phyloP scores from a whole-genome alignment of 2,329 filamentous ascomycete species.

The Exophiala xenobiotica region DNA sequence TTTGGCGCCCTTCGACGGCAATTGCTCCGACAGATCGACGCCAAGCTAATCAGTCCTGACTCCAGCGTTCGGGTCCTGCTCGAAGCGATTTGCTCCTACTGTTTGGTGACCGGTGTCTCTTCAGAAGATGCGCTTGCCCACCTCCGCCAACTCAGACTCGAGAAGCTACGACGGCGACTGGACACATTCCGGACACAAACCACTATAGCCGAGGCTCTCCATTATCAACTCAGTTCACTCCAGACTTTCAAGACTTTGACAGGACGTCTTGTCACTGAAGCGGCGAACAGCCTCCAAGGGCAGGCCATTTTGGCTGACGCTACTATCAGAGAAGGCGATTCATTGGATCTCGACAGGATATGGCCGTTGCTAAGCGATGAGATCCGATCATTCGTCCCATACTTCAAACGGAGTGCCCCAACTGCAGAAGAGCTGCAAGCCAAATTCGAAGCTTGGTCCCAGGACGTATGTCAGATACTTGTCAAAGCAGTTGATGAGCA shows the following conservation, averaged over 20 bases:
- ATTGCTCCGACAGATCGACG: conserved; percentile 64
- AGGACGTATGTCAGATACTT: conserved; percentile 59
- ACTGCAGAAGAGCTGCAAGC: conserved; percentile 60
- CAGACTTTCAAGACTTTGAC: conserved; percentile 74
- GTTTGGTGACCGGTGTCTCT: conserved; percentile 75
- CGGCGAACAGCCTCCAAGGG: conserved; percentile 67
- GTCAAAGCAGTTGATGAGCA: conserved; percentile 62
- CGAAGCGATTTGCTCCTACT: conserved; percentile 77
- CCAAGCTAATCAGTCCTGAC: conserved; percentile 47
- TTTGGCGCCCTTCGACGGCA: conserved; percentile 62
- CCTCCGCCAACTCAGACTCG: conserved; percentile 71
- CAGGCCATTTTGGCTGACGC: conserved; percentile 70
- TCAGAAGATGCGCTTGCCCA: conserved; percentile 75
- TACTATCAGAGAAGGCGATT: conserved; percentile 53
- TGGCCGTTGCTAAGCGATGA: conserved; percentile 79
- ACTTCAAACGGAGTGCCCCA: conserved; percentile 77
- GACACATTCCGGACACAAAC: conserved; percentile 51
- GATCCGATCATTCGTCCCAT: conserved; percentile 81
- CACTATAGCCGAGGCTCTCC: conserved; percentile 64
- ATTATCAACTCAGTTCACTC: conserved; percentile 73
- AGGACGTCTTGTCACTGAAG: conserved; percentile 68
- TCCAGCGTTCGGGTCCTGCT: conserved; percentile 55
- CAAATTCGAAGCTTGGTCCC: conserved; percentile 64
- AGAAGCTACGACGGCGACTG: conserved; percentile 65
- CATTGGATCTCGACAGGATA: conserved; percentile 71